Percentiles rank a stretch among this genome's conserved stretches.
Conservation (phyloP, 2,329 filamentous ascomycete species). For the Sporothrix globosa region DNA sequence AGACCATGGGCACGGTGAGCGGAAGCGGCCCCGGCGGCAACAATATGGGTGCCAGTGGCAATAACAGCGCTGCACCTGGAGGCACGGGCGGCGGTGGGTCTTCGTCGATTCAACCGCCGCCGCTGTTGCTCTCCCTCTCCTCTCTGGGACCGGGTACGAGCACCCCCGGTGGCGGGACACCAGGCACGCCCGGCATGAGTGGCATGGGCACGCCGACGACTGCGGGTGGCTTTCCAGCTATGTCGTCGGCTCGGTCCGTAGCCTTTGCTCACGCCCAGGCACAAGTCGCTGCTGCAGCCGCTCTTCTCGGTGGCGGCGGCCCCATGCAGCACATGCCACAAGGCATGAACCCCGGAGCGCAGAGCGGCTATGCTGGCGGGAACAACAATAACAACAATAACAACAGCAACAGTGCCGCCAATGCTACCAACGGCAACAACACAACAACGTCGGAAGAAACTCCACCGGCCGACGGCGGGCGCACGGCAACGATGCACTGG, state of each 20-base stretch:
- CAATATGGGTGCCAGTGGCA: background rate
- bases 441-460: slow-evolving; percentile 19
- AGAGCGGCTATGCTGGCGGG: background rate
- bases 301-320: slow-evolving; percentile 13
- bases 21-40: slow-evolving; percentile 13
- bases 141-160: slow-evolving; percentile 10
- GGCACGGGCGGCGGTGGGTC: slow-evolving; percentile 20
- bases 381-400: background rate
- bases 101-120: background rate
- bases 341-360: background rate
- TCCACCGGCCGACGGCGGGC: slow-evolving; percentile 26
- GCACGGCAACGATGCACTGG: slow-evolving; percentile 60
- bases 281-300: background rate
- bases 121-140: background rate
- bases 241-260: slow-evolving; percentile 19
- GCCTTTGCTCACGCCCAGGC: slow-evolving; percentile 16
- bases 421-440: background rate
- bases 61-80: background rate
- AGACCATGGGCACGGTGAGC: slow-evolving; percentile 3
- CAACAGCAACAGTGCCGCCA: background rate
- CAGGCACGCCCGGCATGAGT: slow-evolving; percentile 29
- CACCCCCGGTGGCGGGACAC: slow-evolving; percentile 26
- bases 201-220: slow-evolving; percentile 30
- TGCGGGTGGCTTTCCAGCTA: background rate
- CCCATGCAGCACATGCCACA: slow-evolving; percentile 18